phyloP scores from a whole-genome alignment of 2,329 filamentous ascomycete species.

The Thielaviopsis populi region DNA sequence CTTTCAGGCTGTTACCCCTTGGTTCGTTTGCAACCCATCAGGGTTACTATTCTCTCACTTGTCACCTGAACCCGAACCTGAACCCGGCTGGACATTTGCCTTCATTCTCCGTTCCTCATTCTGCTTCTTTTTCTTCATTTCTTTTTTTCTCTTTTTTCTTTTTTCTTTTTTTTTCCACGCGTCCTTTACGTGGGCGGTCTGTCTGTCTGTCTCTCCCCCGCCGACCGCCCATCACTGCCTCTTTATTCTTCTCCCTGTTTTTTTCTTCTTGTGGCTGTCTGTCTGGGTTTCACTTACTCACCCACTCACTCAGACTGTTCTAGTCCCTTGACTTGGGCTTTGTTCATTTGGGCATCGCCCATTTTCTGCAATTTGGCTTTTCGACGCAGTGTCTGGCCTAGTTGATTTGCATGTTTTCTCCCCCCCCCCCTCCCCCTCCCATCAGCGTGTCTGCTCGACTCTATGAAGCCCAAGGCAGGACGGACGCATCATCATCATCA shows the following conservation, averaged over 20 bases:
- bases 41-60: background rate
- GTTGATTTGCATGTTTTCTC: background rate
- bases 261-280: too few species aligned
- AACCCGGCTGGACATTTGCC: too few species aligned
- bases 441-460: background rate
- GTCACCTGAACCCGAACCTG: background rate
- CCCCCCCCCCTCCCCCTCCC: background rate
- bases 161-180: background rate
- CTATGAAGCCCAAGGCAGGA: background rate
- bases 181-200: background rate
- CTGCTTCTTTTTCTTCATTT: background rate
- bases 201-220: background rate
- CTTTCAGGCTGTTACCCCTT: background rate
- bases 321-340: background rate
- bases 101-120: background rate
- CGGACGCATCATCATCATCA: background rate
- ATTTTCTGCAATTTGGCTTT: background rate
- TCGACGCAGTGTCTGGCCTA: background rate
- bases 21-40: background rate
- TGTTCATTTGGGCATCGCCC: background rate
- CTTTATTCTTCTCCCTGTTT: background rate
- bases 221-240: background rate
- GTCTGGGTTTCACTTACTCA: too few species aligned
- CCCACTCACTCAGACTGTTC: too few species aligned
- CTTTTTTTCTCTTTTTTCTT: background rate